Conservation (phyloP, 2,329 filamentous ascomycete genomes). For the Penicillium psychrosexuale region DNA sequence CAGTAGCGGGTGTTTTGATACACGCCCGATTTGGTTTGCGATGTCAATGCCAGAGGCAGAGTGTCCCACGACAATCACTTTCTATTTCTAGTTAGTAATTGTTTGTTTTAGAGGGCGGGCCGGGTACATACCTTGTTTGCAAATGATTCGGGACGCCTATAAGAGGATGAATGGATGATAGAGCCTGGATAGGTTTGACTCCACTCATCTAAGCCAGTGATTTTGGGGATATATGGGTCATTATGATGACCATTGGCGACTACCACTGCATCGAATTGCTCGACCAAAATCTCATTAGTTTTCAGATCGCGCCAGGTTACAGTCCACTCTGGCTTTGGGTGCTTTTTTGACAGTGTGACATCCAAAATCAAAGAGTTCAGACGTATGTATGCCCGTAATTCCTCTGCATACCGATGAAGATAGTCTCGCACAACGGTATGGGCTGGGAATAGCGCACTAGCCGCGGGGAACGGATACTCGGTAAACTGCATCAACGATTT, state of each 20-base stretch:
- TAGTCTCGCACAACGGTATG: constrained; percentile 8
- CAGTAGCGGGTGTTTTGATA: constrained; percentile 8
- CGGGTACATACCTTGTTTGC: constrained; percentile 1
- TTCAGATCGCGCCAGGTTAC: constrained; percentile 7
- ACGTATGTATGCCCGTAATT: constrained; percentile 1
- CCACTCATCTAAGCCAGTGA: constrained; percentile 7
- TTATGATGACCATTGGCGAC: constrained; percentile 15
- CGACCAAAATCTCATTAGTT: neutral
- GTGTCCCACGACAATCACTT: constrained; percentile 14
- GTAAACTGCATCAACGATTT: constrained; percentile 11
- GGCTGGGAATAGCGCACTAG: constrained; percentile 3
- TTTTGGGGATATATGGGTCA: constrained; percentile 6
- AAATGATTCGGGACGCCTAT: constrained; percentile 5
- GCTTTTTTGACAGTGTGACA: neutral
- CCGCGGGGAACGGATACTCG: constrained; percentile 1
- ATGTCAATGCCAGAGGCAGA: constrained; percentile 15
- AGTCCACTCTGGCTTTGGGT: constrained; percentile 2
- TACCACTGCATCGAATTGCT: constrained; percentile 6
- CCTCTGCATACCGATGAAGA: constrained; percentile 12
- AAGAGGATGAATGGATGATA: constrained; percentile 8
- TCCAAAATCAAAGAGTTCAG: constrained; percentile 4
- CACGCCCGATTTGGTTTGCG: constrained; percentile 5
- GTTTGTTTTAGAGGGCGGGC: neutral
- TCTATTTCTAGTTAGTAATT: neutral
- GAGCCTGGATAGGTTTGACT: constrained; percentile 1